Percentiles rank a stretch among this genome's conserved stretches.
Evolutionary conservation across 352 stramenopile species (phyloP).

Genomic region (Phytophthora macrochlamydospora): DNA sequence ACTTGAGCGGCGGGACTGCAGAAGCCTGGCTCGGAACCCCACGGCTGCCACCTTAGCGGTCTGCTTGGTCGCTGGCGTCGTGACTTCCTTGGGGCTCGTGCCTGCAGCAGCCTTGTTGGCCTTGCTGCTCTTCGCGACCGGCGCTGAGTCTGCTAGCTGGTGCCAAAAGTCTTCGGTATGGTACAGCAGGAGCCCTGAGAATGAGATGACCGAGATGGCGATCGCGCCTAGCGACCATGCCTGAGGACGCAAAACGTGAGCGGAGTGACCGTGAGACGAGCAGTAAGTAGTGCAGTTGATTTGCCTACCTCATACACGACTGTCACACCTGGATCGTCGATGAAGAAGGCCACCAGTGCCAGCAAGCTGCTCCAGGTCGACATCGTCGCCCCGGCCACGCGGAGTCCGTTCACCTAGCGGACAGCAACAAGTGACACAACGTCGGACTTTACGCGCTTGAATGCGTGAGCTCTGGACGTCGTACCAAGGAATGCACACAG

Average conservation of each 20-base stretch:
- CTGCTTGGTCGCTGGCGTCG: background rate
- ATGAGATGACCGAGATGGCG: slow-evolving; percentile 41
- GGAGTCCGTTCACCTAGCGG: slow-evolving; percentile 55
- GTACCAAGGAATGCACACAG: slow-evolving; percentile 50
- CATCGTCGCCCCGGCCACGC: slow-evolving; percentile 46
- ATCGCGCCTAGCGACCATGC: slow-evolving; percentile 65
- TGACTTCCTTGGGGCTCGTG: background rate
- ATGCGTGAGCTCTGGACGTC: background rate
- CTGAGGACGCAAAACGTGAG: slow-evolving; percentile 23
- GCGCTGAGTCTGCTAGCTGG: slow-evolving; percentile 17
- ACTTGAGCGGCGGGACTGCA: slow-evolving; percentile 26
- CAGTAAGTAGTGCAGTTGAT: background rate
- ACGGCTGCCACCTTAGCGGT: slow-evolving; percentile 4
- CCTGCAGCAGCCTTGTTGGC: background rate
- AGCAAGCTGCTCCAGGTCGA: slow-evolving; percentile 46
- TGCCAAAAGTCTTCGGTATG: slow-evolving; percentile 65
- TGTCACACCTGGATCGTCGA: slow-evolving; percentile 50
- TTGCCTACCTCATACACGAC: slow-evolving; percentile 46
- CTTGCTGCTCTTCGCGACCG: slow-evolving; percentile 8
- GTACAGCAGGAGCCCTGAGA: slow-evolving; percentile 49
- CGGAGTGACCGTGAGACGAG: background rate
- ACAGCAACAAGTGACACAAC: background rate
- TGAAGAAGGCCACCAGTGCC: slow-evolving; percentile 37
- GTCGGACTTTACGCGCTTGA: background rate
- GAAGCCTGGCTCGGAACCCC: slow-evolving; percentile 11